Evolutionary conservation across 192 early-diverging fungal genomes (phyloP).

Genomic region (Obelidium mucronatum): DNA sequence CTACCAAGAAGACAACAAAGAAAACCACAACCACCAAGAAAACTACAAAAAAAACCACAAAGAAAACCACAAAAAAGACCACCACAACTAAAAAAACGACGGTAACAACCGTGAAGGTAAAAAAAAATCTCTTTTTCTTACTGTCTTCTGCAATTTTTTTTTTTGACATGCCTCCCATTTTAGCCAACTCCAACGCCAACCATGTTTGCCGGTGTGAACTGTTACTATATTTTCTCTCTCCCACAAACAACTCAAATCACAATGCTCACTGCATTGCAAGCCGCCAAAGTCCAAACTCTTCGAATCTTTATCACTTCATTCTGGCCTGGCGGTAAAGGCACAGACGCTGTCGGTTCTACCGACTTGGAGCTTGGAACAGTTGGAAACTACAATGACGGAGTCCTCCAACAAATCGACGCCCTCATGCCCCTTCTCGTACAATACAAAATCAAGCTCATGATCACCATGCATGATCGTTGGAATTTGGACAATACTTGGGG

Average conservation of each 20-base stretch:
- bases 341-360: not conserved
- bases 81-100: no score
- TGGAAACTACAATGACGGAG: constrained; percentile 26
- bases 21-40: not conserved
- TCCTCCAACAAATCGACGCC: constrained; percentile 24
- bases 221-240: constrained; percentile 30
- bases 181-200: not conserved
- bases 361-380: constrained; percentile 27
- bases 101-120: no score
- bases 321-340: constrained; percentile 31
- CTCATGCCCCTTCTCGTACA: constrained; percentile 3
- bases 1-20: not conserved
- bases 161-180: not conserved
- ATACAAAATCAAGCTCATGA: constrained; percentile 19
- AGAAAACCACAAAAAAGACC: no score
- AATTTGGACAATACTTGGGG: constrained; percentile 31
- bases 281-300: not conserved
- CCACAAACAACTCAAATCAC: constrained; percentile 5
- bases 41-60: not conserved
- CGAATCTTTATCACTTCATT: constrained; percentile 36
- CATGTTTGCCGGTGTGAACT: constrained; percentile 32
- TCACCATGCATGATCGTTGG: constrained; percentile 37
- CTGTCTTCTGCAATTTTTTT: not conserved
- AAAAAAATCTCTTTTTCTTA: no score
- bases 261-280: not conserved